phyloP scores from a whole-genome alignment of 148 eudicot genomes.

The Fallopia convolvulus region DNA sequence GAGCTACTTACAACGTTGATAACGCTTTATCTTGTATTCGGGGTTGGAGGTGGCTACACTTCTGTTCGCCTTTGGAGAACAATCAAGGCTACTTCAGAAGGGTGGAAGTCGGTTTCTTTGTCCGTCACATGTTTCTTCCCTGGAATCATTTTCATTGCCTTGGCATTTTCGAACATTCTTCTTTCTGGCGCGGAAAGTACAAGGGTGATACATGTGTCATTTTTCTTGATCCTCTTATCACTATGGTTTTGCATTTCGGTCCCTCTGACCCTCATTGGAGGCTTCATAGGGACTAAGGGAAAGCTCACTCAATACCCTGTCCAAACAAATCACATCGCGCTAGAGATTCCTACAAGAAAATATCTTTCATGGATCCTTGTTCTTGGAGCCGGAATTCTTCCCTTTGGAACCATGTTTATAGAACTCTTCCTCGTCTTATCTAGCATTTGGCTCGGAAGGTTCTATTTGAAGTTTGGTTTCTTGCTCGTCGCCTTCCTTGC shows the following conservation, averaged over 20 bases:
- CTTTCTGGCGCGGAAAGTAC: constrained; percentile 64
- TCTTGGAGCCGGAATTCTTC: constrained; percentile 67
- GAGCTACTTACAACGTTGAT: constrained; percentile 55
- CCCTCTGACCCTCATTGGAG: constrained; percentile 58
- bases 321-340: constrained; percentile 49
- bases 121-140: constrained; percentile 56
- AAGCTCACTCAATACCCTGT: constrained; percentile 43
- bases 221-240: constrained; percentile 38
- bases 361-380: constrained; percentile 61
- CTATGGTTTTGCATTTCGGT: constrained; percentile 69
- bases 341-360: constrained; percentile 52
- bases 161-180: constrained; percentile 42
- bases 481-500: constrained; percentile 40
- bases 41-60: constrained; percentile 47
- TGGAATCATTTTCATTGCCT: constrained; percentile 42
- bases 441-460: constrained; percentile 57
- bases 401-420: constrained; percentile 57
- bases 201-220: constrained; percentile 52
- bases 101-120: constrained; percentile 67
- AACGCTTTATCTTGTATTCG: constrained; percentile 43
- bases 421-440: constrained; percentile 60
- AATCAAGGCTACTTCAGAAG: constrained; percentile 40
- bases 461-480: constrained; percentile 58
- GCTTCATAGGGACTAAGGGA: constrained; percentile 44
- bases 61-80: constrained; percentile 52